A percentile compares a stretch with the other conserved stretches of the same genome.
Evolutionary conservation across 225 moss, liverwort and hornwort species (phyloP).

Genomic region (Sphagnum contortum): DNA sequence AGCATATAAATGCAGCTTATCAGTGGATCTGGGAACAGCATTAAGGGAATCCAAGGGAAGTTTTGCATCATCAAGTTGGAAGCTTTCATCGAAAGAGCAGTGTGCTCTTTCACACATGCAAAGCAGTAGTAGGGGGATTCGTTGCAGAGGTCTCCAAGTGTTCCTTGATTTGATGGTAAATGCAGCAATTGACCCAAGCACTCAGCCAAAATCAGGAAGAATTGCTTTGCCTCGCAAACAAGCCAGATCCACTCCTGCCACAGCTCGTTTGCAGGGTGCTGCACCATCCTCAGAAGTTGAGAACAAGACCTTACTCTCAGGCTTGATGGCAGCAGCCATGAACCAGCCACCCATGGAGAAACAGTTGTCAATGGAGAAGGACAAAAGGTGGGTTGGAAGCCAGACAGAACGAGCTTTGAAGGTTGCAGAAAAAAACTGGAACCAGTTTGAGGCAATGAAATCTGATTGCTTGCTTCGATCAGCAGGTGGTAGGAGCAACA

Average conservation of each 20-base stretch:
- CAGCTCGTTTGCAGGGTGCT: slow-evolving; percentile 3
- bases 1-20: not conserved
- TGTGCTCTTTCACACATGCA: slow-evolving; percentile 46
- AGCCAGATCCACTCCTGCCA: slow-evolving; percentile 13
- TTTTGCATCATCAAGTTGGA: slow-evolving; percentile 1
- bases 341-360: slow-evolving; percentile 6
- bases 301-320: slow-evolving; percentile 12
- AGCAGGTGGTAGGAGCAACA: not conserved
- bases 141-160: slow-evolving; percentile 27
- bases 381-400: slow-evolving; percentile 14
- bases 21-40: slow-evolving; percentile 20
- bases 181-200: not conserved
- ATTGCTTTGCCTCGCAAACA: not conserved
- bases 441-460: slow-evolving; percentile 27
- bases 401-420: slow-evolving; percentile 22
- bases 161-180: slow-evolving; percentile 35
- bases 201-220: not conserved
- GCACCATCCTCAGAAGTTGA: not conserved
- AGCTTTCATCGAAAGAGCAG: slow-evolving; percentile 38
- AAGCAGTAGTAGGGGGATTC: slow-evolving; percentile 25
- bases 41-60: slow-evolving; percentile 21
- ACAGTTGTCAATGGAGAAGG: not conserved
- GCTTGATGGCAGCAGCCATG: slow-evolving; percentile 10
- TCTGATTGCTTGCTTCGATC: slow-evolving; percentile 15
- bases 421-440: slow-evolving; percentile 20